These are phyloP conservation scores for Trichoderma aggressivum DNA, from an alignment of 2,329 filamentous ascomycete species.

Conservation along the genomic window DNA sequence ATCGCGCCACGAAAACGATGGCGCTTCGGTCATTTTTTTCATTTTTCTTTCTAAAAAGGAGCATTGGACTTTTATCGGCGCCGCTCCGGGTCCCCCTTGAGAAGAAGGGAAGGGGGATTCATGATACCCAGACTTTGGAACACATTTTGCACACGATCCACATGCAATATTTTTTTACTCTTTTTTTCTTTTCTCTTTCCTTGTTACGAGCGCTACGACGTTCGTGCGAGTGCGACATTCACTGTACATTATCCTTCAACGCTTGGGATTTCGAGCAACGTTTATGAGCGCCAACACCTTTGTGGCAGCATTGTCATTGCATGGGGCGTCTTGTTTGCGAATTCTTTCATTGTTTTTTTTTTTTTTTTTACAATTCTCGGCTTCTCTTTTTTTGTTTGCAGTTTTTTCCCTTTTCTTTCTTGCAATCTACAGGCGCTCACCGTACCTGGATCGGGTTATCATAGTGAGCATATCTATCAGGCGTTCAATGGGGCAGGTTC, in stretches of 20 bases:
- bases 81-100: constrained; percentile 5
- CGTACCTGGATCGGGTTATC: background rate
- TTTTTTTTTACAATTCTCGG: background rate
- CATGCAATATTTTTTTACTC: background rate
- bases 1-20: background rate
- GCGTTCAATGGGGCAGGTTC: constrained; percentile 14
- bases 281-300: constrained; percentile 14
- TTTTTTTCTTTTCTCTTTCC: background rate
- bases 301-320: constrained; percentile 16
- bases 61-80: constrained; percentile 14
- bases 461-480: constrained; percentile 15
- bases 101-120: background rate
- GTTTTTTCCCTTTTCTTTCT: background rate
- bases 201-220: constrained; percentile 10
- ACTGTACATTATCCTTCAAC: constrained; percentile 15
- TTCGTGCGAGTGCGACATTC: background rate
- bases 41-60: background rate
- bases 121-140: constrained; percentile 20
- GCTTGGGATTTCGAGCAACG: constrained; percentile 9
- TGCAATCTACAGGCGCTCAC: constrained; percentile 10
- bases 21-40: constrained; percentile 9
- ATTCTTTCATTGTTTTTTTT: background rate
- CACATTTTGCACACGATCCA: constrained; percentile 12
- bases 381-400: background rate
- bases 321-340: constrained; percentile 17